phyloP scores from a whole-genome alignment of 768 basidiomycete species.

The Mycena epipterygia region DNA sequence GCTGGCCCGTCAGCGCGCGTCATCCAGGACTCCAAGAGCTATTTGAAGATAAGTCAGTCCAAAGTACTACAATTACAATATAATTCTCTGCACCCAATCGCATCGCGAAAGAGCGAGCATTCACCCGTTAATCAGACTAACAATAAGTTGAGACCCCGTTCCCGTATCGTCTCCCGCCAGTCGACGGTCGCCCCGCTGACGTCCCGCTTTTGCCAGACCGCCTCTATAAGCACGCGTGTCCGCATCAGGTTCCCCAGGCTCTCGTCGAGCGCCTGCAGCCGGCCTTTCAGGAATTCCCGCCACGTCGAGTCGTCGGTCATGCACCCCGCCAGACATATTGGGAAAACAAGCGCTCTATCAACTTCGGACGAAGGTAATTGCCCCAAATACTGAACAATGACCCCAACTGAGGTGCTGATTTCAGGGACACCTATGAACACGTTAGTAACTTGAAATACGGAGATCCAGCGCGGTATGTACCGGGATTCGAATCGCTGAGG shows the following conservation, averaged over 20 bases:
- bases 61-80: too few species aligned
- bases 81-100: too few species aligned
- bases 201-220: constrained; percentile 78
- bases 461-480: constrained; percentile 56
- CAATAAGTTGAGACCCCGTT: constrained; percentile 63
- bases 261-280: constrained; percentile 67
- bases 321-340: constrained; percentile 80
- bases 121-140: constrained; percentile 55
- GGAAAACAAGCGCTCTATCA: constrained; percentile 80
- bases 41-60: too few species aligned
- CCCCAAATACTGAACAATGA: constrained; percentile 65
- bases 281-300: constrained; percentile 70
- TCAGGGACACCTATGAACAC: constrained; percentile 73
- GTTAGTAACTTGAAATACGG: constrained; percentile 14
- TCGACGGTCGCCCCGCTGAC: constrained; percentile 66
- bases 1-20: too few species aligned
- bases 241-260: constrained; percentile 73
- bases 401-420: constrained; percentile 70
- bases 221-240: constrained; percentile 73
- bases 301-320: constrained; percentile 75
- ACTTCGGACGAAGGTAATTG: constrained; percentile 69
- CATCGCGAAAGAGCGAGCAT: background rate
- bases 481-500: constrained; percentile 76
- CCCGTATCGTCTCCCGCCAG: constrained; percentile 71
- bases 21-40: too few species aligned